Evolutionary conservation across 2,329 filamentous ascomycete genomes (phyloP), one percentile per base, ranked within the genome.

Genomic region (Stenocarpella maydis): DNA sequence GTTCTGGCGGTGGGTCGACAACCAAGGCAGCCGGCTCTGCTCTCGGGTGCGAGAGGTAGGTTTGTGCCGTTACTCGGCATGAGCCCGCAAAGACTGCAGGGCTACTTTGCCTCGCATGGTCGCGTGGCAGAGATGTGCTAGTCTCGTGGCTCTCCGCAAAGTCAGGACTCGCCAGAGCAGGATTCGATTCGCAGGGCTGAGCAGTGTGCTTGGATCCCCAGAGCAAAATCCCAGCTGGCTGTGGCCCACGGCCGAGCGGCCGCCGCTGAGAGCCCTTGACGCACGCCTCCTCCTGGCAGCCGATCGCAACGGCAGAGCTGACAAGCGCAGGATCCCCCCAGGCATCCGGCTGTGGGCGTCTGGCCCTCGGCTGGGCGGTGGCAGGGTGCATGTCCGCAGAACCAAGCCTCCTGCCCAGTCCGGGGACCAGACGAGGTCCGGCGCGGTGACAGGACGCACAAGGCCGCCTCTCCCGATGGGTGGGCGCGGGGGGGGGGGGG

Each of bases 381-480:
- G 41, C 53, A 34, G 53, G 34, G 53, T 26, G 21, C 21, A 31
- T 24, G 24, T 41, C 67, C 45, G 37, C 26, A 58, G 52, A 54
- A 45, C 34, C 45, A 39, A 65, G 15, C 63, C 12, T 43, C 7
- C 28, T 58, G 41, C 28, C 21, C 49, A 39, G 63, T 65, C 67
- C 43, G 69, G 67, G 31, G 28, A 66, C 26, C 50, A 52, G 39
- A 61, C 41, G 34, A 53, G 37, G 61, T 67, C 69, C 67, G 37
- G 43, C 45, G 64, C 41, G 34, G 67, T 69, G 67, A 55, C 37
- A 69, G 69, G 67, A 50, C 14, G 67, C 67, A 69, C 61, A 63
- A 49, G 67, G 58, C 31, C 69, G 47, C 54, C 61, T 71, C 47
- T 66, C 67, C 66, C 69, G 66, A 71, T 28, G 60, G 21, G 41